Evolutionary conservation across 345 rosid species (phyloP).

Genomic region (Pelargonium nanum): DNA sequence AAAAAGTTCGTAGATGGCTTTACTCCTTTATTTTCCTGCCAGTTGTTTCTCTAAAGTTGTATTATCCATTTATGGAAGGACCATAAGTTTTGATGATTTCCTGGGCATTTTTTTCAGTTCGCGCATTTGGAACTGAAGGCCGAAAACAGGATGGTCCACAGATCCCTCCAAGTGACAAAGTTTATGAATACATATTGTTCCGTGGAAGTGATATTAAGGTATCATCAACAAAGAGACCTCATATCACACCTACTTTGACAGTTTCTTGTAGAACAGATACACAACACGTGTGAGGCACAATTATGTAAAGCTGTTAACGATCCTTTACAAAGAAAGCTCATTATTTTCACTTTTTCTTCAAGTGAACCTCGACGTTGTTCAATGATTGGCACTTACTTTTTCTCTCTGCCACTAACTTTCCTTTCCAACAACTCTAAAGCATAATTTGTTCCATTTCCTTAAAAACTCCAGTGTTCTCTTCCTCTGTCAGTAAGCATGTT

Average conservation of each 20-base stretch:
- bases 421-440: not conserved
- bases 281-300: not conserved
- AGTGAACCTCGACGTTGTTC: not conserved
- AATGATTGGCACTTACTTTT: not conserved
- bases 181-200: slow-evolving; percentile 67
- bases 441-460: not conserved
- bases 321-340: too few species aligned
- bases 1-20: not conserved
- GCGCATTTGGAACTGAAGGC: slow-evolving; percentile 76
- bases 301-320: not conserved
- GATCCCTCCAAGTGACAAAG: slow-evolving; percentile 55
- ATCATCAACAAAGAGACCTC: not conserved
- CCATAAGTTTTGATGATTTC: not conserved
- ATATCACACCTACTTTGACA: not conserved
- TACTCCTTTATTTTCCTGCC: not conserved
- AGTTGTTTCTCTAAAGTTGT: not conserved
- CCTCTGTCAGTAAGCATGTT: too few species aligned
- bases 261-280: not conserved
- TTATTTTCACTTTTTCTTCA: not conserved
- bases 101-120: slow-evolving; percentile 24
- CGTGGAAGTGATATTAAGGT: slow-evolving; percentile 81
- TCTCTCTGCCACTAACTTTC: not conserved
- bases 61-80: not conserved
- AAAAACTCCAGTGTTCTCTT: not conserved
- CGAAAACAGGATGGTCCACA: slow-evolving; percentile 70